phyloP scores from a whole-genome alignment of 1,284 basidiomycete genomes.

The Irpex sp. region DNA sequence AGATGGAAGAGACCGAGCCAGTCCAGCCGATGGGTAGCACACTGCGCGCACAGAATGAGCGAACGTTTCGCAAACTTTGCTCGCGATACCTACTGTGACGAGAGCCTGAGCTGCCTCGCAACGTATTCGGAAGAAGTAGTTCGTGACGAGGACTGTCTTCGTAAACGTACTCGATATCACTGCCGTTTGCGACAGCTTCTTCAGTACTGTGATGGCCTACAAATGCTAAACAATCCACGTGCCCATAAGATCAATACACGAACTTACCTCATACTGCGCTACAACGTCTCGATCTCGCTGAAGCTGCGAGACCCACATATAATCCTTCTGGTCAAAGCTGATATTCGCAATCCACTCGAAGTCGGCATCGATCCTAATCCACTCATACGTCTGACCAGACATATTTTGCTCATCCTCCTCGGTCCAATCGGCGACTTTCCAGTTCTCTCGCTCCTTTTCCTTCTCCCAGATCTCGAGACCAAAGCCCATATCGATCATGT shows the following conservation, averaged over 20 bases:
- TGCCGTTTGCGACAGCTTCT: slow-evolving; percentile 71
- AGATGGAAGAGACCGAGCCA: slow-evolving; percentile 94
- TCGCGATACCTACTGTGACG: slow-evolving; percentile 60
- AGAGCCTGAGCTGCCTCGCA: slow-evolving; percentile 92
- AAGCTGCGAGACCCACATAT: slow-evolving; percentile 98
- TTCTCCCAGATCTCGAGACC: slow-evolving; percentile 97
- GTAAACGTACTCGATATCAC: slow-evolving; percentile 93
- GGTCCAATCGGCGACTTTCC: slow-evolving; percentile 98
- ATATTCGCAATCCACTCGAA: slow-evolving; percentile 97
- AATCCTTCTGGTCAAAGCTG: slow-evolving; percentile 94
- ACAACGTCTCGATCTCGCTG: slow-evolving; percentile 98
- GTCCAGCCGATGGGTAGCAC: slow-evolving; percentile 76
- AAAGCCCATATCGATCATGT: slow-evolving; percentile 93
- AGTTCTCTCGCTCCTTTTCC: slow-evolving; percentile 86
- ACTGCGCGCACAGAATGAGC: slow-evolving; percentile 42
- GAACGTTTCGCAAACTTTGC: not conserved
- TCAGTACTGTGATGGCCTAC: slow-evolving; percentile 83
- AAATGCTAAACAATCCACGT: not conserved
- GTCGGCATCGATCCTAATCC: slow-evolving; percentile 99
- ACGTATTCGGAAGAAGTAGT: slow-evolving; percentile 97
- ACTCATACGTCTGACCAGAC: slow-evolving; percentile 96
- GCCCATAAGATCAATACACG: slow-evolving; percentile 1
- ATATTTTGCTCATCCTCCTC: slow-evolving; percentile 94
- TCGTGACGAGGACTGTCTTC: slow-evolving; percentile 90
- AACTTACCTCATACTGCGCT: slow-evolving; percentile 87